These are phyloP conservation scores for Alternaria triticimaculans DNA, from an alignment of 2,329 filamentous ascomycete genomes.

Conservation along the genomic window DNA sequence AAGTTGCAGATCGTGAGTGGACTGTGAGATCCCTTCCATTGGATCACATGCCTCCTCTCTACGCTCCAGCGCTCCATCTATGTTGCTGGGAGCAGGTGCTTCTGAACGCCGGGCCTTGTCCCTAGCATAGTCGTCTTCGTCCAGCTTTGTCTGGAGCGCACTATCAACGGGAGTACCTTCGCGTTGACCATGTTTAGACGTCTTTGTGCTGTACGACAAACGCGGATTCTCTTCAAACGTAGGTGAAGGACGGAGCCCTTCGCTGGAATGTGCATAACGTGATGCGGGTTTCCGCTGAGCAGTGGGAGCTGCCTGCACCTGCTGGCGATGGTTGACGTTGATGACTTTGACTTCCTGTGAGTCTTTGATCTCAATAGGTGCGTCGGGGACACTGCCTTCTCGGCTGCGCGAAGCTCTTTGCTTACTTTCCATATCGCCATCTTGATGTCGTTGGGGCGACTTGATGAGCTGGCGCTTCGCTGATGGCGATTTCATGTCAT, in stretches of 20 bases:
- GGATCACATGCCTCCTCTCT: background rate
- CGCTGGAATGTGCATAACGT: background rate
- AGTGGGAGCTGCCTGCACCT: background rate
- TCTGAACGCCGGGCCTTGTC: background rate
- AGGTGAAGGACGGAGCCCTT: background rate
- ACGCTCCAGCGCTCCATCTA: background rate
- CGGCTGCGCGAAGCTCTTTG: background rate
- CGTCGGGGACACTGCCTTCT: constrained; percentile 20
- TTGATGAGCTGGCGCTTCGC: constrained; percentile 1
- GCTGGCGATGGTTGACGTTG: background rate
- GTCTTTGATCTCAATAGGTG: constrained; percentile 37
- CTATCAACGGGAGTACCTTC: background rate
- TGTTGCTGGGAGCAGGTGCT: background rate
- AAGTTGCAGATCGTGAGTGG: constrained; percentile 10
- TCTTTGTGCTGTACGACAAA: background rate
- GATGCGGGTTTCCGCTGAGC: background rate
- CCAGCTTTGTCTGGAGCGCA: background rate
- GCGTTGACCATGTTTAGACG: background rate
- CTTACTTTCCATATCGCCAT: background rate
- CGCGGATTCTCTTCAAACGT: constrained; percentile 11
- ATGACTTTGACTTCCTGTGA: constrained; percentile 27
- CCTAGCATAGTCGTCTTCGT: background rate
- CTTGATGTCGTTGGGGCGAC: background rate
- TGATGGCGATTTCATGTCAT: background rate
- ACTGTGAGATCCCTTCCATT: constrained; percentile 14